These are phyloP conservation scores for Lyophyllum decastes DNA, from an alignment of 768 basidiomycete genomes.

Conservation along the genomic window DNA sequence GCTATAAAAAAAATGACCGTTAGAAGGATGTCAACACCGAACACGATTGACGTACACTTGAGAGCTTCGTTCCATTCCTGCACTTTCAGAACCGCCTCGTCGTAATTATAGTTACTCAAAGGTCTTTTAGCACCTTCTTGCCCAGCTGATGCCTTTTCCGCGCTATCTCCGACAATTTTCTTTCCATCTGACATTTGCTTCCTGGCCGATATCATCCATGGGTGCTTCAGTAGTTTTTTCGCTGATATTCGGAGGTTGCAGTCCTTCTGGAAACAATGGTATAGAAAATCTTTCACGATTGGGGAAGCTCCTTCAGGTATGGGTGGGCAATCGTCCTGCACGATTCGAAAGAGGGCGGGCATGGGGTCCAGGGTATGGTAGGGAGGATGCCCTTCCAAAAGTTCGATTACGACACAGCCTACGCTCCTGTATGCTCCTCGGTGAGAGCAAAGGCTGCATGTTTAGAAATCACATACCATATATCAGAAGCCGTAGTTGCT, in stretches of 20 bases:
- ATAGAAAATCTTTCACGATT: slow-evolving; percentile 94
- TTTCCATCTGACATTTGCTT: slow-evolving; percentile 63
- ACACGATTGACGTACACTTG: slow-evolving; percentile 58
- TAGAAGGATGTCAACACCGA: slow-evolving; percentile 8
- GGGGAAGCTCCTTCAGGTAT: slow-evolving; percentile 95
- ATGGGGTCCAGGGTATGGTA: slow-evolving; percentile 96
- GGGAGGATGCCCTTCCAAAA: slow-evolving; percentile 89
- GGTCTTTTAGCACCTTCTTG: slow-evolving; percentile 45
- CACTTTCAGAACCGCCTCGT: slow-evolving; percentile 91
- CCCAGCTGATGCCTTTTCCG: slow-evolving; percentile 32
- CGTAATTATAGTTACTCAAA: slow-evolving; percentile 82
- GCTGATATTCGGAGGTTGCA: slow-evolving; percentile 92
- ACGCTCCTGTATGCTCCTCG: slow-evolving; percentile 59
- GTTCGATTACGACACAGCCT: slow-evolving; percentile 97
- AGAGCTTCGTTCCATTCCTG: slow-evolving; percentile 99
- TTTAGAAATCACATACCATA: slow-evolving; percentile 53
- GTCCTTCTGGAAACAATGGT: slow-evolving; percentile 99
- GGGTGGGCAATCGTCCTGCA: slow-evolving; percentile 96
- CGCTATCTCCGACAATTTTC: slow-evolving; percentile 29
- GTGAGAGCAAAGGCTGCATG: not conserved
- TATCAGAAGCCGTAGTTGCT: slow-evolving; percentile 95
- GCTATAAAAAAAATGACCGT: slow-evolving; percentile 40
- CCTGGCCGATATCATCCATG: slow-evolving; percentile 92
- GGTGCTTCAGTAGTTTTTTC: slow-evolving; percentile 88
- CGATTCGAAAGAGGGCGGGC: slow-evolving; percentile 98